Percentiles rank a stretch among this genome's conserved stretches.
phyloP scores from a whole-genome alignment of 2,329 filamentous ascomycete genomes.

The Penicillium sp. region DNA sequence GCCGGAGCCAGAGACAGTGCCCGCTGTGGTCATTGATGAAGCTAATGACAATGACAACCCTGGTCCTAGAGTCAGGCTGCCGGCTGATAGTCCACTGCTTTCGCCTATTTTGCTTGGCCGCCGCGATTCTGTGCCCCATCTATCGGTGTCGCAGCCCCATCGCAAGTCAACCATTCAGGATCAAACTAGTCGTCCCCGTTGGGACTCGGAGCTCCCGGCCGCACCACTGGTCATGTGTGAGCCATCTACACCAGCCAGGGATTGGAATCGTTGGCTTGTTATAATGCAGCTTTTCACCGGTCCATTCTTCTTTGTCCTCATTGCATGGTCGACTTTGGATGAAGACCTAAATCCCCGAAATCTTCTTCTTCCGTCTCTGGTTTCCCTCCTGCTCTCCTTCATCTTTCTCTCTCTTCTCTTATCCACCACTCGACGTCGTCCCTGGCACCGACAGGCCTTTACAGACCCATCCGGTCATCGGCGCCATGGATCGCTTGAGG shows the following conservation, averaged over 20 bases:
- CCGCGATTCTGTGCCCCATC: slow-evolving; percentile 3
- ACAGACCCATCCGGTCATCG: background rate
- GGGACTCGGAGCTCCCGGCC: slow-evolving; percentile 44
- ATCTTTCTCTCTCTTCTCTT: slow-evolving; percentile 67
- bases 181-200: slow-evolving; percentile 23
- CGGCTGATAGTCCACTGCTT: slow-evolving; percentile 39
- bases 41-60: slow-evolving; percentile 13
- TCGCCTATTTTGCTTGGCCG: slow-evolving; percentile 19
- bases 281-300: slow-evolving; percentile 82
- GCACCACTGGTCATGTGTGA: slow-evolving; percentile 20
- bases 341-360: slow-evolving; percentile 52
- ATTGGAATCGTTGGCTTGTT: slow-evolving; percentile 92
- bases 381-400: slow-evolving; percentile 69
- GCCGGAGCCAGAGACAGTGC: slow-evolving; percentile 40
- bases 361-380: slow-evolving; percentile 60
- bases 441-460: slow-evolving; percentile 29
- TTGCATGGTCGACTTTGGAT: slow-evolving; percentile 65
- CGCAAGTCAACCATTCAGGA: slow-evolving; percentile 19
- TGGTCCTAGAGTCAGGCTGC: slow-evolving; percentile 32
- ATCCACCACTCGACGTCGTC: slow-evolving; percentile 58
- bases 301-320: slow-evolving; percentile 76
- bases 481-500: slow-evolving; percentile 1
- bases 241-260: slow-evolving; percentile 34
- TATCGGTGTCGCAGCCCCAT: slow-evolving; percentile 8
- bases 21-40: slow-evolving; percentile 25